These are phyloP conservation scores for Achlya hypogyna DNA, from an alignment of 352 stramenopile genomes.

Conservation along the genomic window DNA sequence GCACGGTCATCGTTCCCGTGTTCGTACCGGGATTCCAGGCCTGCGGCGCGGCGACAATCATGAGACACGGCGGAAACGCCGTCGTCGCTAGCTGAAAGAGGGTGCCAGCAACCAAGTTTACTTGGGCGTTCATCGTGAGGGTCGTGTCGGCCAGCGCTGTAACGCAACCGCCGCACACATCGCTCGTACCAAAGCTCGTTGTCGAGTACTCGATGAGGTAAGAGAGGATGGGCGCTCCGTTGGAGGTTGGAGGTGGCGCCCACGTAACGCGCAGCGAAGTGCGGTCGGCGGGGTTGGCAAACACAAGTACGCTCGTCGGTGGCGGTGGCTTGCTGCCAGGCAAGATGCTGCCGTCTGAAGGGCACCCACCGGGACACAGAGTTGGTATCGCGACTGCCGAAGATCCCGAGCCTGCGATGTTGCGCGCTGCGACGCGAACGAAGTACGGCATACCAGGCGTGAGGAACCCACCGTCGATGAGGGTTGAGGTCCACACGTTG, in stretches of 20 bases:
- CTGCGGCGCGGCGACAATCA: slow-evolving; percentile 32
- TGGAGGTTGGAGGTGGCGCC: slow-evolving; percentile 43
- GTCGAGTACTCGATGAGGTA: slow-evolving; percentile 87
- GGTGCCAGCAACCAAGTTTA: slow-evolving; percentile 28
- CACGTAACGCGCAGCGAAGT: slow-evolving; percentile 83
- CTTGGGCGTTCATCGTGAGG: slow-evolving; percentile 31
- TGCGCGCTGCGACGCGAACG: slow-evolving; percentile 83
- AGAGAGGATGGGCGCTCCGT: slow-evolving; percentile 51
- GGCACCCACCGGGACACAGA: slow-evolving; percentile 43
- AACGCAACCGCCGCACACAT: slow-evolving; percentile 45
- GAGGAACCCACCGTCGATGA: slow-evolving; percentile 77
- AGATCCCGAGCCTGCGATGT: slow-evolving; percentile 69
- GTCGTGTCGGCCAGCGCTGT: slow-evolving; percentile 27
- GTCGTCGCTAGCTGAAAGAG: slow-evolving; percentile 40
- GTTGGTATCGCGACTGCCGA: slow-evolving; percentile 31
- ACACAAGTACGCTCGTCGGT: slow-evolving; percentile 67
- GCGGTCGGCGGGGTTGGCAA: slow-evolving; percentile 62
- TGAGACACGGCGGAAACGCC: slow-evolving; percentile 33
- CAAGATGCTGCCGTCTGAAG: slow-evolving; percentile 21
- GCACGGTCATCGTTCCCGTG: slow-evolving; percentile 36
- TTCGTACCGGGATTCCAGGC: slow-evolving; percentile 27
- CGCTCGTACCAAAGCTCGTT: slow-evolving; percentile 31
- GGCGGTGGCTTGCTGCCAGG: slow-evolving; percentile 61
- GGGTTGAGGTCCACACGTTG: slow-evolving; percentile 50
- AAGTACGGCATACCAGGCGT: slow-evolving; percentile 79